Evolutionary conservation across 345 rosid genomes (phyloP).

Genomic region (Melaleuca quinquenervia): DNA sequence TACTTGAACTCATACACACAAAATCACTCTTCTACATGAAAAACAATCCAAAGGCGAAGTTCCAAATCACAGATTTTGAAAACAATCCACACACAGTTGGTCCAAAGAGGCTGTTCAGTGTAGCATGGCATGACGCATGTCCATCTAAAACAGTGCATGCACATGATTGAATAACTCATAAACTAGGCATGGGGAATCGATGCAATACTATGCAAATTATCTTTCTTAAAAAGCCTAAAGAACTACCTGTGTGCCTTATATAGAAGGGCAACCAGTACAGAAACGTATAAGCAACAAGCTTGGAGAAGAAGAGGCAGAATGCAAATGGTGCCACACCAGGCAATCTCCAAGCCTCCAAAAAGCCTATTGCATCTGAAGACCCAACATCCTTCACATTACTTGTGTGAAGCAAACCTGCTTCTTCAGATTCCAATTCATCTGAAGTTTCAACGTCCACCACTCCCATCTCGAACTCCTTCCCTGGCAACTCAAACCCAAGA

Average conservation of each 20-base stretch:
- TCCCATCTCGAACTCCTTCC: conserved; percentile 52
- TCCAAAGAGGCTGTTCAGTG: not conserved
- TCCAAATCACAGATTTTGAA: not conserved
- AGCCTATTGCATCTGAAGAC: conserved; percentile 54
- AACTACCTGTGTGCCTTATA: conserved; percentile 72
- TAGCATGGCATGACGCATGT: not conserved
- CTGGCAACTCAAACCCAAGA: conserved; percentile 43
- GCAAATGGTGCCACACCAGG: conserved; percentile 84
- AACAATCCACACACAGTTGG: not conserved
- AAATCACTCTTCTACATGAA: not conserved
- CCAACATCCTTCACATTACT: conserved; percentile 6
- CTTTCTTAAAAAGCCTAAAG: not conserved
- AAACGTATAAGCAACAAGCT: conserved; percentile 91
- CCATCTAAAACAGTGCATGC: not conserved
- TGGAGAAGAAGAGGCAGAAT: conserved; percentile 83
- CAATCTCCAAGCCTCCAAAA: conserved; percentile 82
- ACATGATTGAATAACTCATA: not conserved
- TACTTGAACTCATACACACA: not conserved
- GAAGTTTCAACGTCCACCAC: conserved; percentile 13
- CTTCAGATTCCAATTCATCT: conserved; percentile 46
- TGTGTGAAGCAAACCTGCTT: conserved; percentile 30
- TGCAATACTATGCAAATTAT: not conserved
- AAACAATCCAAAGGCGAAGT: not conserved
- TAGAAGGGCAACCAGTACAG: conserved; percentile 91
- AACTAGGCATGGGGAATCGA: not conserved